These are phyloP conservation scores for Wickerhamomyces hampshirensis DNA, from an alignment of 805 yeast genomes.

Conservation along the genomic window DNA sequence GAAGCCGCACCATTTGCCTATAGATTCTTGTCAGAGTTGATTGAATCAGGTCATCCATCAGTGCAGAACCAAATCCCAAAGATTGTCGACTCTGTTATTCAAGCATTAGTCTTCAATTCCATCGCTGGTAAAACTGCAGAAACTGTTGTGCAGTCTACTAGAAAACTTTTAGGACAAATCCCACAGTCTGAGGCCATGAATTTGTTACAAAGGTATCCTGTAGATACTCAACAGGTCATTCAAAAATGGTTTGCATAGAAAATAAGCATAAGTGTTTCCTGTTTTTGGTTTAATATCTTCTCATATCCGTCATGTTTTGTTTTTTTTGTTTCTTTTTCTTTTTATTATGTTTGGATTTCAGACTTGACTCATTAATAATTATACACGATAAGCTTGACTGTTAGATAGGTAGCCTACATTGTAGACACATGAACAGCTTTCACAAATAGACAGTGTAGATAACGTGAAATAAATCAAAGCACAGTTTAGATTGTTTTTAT, in stretches of 20 bases:
- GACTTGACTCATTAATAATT: too few species aligned
- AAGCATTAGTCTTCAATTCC: conserved; percentile 65
- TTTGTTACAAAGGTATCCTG: conserved; percentile 56
- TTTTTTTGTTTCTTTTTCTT: too few species aligned
- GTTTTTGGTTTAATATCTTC: conserved; percentile 1
- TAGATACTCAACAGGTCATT: conserved; percentile 54
- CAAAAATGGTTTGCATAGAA: conserved; percentile 55
- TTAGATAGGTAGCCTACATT: too few species aligned
- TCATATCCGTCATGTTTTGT: too few species aligned
- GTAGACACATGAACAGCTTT: too few species aligned
- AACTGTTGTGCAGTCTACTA: conserved; percentile 55
- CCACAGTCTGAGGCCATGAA: conserved; percentile 69
- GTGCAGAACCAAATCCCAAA: conserved; percentile 51
- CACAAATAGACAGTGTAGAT: too few species aligned
- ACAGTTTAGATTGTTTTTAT: too few species aligned
- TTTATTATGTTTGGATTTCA: too few species aligned
- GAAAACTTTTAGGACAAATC: conserved; percentile 54
- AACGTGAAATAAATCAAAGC: too few species aligned
- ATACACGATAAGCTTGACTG: too few species aligned
- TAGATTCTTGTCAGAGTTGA: conserved; percentile 65
- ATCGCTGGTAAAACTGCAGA: conserved; percentile 71
- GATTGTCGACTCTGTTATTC: conserved; percentile 64
- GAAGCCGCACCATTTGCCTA: conserved; percentile 87
- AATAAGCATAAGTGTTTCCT: background rate
- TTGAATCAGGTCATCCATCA: conserved; percentile 59